Evolutionary conservation across 768 basidiomycete genomes (phyloP), one percentile per base, ranked within the genome.

Genomic region (Xerocomus spinulosus): DNA sequence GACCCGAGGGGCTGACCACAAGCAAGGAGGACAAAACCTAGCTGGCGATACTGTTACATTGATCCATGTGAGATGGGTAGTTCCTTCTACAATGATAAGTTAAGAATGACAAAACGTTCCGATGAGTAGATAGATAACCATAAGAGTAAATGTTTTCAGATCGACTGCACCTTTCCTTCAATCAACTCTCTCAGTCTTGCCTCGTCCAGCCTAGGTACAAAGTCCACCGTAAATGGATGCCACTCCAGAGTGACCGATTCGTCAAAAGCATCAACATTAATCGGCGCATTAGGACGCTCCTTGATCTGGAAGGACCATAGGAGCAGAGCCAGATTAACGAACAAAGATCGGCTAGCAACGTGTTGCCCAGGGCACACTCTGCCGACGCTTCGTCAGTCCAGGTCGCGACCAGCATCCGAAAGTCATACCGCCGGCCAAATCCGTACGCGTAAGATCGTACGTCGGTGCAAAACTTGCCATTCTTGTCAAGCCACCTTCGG

Each of bases 281-380:
- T 82, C 0, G 80, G 79, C 5, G 67, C 59, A 3, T 61, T 51
- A 0, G 74, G 71, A 51, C 79, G 75, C 18, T 73, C 54, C 10
- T 63, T 64, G 26, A 85, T 69, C 1, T 59, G 70, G 67, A 84
- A 84, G 0, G 81, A 76, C 80, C 81, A 84, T 14, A 81, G 69
- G 9, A 80, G 61, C 10, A 81, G 66, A 0, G 82, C 79, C 0
- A 80, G 76, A 56, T 77, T 82, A 38, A 84, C 67, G 55, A 79
- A 81, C 1, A 85, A 65, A 2, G 82, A 83, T 2, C 60, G 54
- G 21, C 68, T 48, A n/a, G 58, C 56, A 3, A 56, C 74, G 59
- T 81, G 73, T 52, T 78, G 76, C 0, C 82, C 82, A 2, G 80
- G 81, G 49, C 81, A 84, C 1, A 82, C 73, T 25, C 80, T 76